phyloP scores from a whole-genome alignment of 1,284 basidiomycete species.

The Leccinum pallidistipes region DNA sequence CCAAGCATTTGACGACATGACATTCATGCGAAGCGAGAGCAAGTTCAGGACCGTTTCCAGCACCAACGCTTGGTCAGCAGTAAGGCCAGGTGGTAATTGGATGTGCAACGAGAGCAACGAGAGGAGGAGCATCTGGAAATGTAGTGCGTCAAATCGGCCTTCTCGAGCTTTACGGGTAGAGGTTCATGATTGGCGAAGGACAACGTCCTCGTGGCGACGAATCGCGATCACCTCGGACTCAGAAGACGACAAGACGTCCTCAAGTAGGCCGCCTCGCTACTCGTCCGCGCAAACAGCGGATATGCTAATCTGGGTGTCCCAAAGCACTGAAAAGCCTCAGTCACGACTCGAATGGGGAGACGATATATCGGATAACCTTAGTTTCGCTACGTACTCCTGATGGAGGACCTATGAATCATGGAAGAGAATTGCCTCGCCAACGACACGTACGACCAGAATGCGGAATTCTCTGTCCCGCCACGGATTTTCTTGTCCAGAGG shows the following conservation, averaged over 20 bases:
- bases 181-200: constrained; percentile 64
- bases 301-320: no score
- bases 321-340: no score
- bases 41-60: constrained; percentile 89
- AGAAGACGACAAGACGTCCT: constrained; percentile 78
- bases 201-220: constrained; percentile 83
- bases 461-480: constrained; percentile 43
- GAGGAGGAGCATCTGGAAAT: constrained; percentile 95
- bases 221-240: constrained; percentile 97
- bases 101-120: constrained; percentile 84
- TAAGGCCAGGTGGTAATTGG: constrained; percentile 89
- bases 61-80: constrained; percentile 80
- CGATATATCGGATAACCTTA: no score
- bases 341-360: no score
- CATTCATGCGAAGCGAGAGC: constrained; percentile 93
- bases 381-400: no score
- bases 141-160: constrained; percentile 87
- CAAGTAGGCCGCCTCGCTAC: constrained; percentile 37
- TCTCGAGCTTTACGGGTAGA: constrained; percentile 85
- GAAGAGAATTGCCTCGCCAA: background rate
- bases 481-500: constrained; percentile 96
- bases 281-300: no score
- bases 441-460: background rate
- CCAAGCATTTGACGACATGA: constrained; percentile 93
- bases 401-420: no score